Percentiles rank a stretch among this genome's conserved stretches.
Conservation (phyloP, 345 rosid species). For the Gossypium longicalyx region DNA sequence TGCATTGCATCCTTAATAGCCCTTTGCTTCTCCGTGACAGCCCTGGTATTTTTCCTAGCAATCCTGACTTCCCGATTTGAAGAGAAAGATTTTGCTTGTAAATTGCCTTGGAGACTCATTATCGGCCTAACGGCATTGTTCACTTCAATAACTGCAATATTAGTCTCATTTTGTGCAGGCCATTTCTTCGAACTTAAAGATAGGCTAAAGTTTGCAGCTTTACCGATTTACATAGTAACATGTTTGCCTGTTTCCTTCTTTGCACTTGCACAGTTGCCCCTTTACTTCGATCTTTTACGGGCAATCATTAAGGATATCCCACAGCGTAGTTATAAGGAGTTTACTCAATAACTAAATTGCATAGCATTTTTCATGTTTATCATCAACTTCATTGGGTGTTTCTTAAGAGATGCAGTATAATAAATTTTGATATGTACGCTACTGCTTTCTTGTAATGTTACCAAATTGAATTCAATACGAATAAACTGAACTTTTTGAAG, state of each 20-base stretch:
- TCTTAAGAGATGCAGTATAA: too few species aligned
- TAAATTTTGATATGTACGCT: neutral
- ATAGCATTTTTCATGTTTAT: too few species aligned
- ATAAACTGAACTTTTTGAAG: too few species aligned
- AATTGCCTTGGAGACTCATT: slow-evolving; percentile 25
- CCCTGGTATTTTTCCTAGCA: slow-evolving; percentile 20
- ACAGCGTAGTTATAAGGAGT: slow-evolving; percentile 12
- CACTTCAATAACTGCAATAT: slow-evolving; percentile 20
- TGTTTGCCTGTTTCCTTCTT: slow-evolving; percentile 28
- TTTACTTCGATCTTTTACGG: slow-evolving; percentile 21
- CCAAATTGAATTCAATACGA: neutral
- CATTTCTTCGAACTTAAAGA: slow-evolving; percentile 25
- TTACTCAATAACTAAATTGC: neutral
- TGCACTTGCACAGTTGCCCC: slow-evolving; percentile 19
- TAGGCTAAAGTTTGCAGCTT: neutral
- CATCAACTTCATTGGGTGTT: too few species aligned
- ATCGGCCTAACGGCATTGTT: slow-evolving; percentile 22
- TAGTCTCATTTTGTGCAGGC: slow-evolving; percentile 27
- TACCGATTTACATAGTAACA: slow-evolving; percentile 24
- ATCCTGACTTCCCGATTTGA: slow-evolving; percentile 23
- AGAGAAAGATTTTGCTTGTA: slow-evolving; percentile 17
- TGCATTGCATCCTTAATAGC: slow-evolving; percentile 25
- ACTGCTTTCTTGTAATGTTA: neutral
- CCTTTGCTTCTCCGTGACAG: slow-evolving; percentile 22
- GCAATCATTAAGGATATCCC: slow-evolving; percentile 17